phyloP scores from a whole-genome alignment of 139 green algal species.

The Chlamydomonas sp. region DNA sequence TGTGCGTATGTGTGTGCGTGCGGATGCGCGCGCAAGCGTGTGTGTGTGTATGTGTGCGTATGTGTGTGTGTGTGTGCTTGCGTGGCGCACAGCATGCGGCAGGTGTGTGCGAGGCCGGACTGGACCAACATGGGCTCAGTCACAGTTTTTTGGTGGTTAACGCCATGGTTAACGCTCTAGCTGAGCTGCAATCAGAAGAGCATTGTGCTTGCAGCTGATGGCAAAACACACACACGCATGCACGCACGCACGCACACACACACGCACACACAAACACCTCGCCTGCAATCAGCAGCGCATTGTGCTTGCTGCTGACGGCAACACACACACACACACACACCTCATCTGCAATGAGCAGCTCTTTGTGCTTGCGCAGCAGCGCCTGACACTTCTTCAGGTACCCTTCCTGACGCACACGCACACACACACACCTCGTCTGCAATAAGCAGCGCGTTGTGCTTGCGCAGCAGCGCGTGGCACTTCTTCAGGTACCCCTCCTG shows the following conservation, averaged over 20 bases:
- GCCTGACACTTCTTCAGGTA: slow-evolving; percentile 71
- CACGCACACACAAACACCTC: not conserved
- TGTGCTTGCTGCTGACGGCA: not conserved
- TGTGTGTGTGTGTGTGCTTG: too few relatives aligned
- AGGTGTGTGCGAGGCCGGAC: slow-evolving; percentile 69
- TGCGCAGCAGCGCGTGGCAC: slow-evolving; percentile 63
- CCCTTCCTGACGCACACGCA: slow-evolving; percentile 14
- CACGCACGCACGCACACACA: too few relatives aligned
- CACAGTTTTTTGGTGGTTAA: too few relatives aligned
- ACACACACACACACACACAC: not conserved
- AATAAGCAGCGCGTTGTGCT: slow-evolving; percentile 92
- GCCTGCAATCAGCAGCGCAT: not conserved
- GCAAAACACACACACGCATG: too few relatives aligned
- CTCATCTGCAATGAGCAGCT: not conserved
- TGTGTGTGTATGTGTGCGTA: too few relatives aligned
- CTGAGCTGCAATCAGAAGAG: too few relatives aligned
- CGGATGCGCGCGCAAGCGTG: too few relatives aligned
- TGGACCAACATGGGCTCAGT: too few relatives aligned
- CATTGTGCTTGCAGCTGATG: too few relatives aligned
- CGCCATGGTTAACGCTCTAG: too few relatives aligned
- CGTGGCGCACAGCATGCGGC: slow-evolving; percentile 76
- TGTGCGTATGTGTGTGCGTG: too few relatives aligned
- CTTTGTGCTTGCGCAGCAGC: slow-evolving; percentile 46
- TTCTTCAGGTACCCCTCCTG: slow-evolving; percentile 79
- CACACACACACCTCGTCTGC: slow-evolving; percentile 69